Evolutionary conservation across 805 yeast species (phyloP).

Genomic region (Nakazawaea siamensis): DNA sequence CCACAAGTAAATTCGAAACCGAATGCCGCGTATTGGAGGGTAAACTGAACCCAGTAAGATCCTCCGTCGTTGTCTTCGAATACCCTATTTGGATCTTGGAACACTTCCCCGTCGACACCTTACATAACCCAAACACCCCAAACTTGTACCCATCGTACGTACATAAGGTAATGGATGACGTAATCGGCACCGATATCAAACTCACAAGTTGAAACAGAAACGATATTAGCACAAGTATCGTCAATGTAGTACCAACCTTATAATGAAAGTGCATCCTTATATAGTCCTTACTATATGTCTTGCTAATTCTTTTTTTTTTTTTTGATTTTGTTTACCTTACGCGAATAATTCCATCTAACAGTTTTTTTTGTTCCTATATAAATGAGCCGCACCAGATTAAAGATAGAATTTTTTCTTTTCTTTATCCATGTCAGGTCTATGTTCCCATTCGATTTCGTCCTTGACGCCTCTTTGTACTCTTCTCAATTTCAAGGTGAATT

Average conservation of each 20-base stretch:
- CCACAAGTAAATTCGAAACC: conserved; percentile 52
- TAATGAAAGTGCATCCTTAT: conserved; percentile 8
- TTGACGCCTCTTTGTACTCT: conserved; percentile 86
- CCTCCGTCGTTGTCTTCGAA: conserved; percentile 21
- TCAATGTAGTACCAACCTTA: conserved; percentile 8
- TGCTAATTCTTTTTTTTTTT: not conserved
- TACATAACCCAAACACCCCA: conserved; percentile 69
- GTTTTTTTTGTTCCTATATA: too few species aligned
- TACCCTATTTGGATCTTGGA: conserved; percentile 37
- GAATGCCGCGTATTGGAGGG: conserved; percentile 55
- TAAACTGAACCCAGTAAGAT: conserved; percentile 32
- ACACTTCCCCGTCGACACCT: conserved; percentile 25
- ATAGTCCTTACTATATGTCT: not conserved
- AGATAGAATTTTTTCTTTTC: conserved; percentile 90
- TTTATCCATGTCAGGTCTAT: conserved; percentile 91
- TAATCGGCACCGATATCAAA: conserved; percentile 53
- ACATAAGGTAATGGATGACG: conserved; percentile 39
- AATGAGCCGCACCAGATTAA: conserved; percentile 20
- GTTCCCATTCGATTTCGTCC: conserved; percentile 95
- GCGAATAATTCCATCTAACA: too few species aligned
- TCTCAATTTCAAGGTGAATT: conserved; percentile 82
- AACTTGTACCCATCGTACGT: conserved; percentile 40
- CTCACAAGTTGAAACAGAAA: conserved; percentile 53
- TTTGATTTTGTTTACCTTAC: not conserved
- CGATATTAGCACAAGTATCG: conserved; percentile 35